phyloP scores from a whole-genome alignment of 129 eudicot genomes.

The Flaveria ramosissima region DNA sequence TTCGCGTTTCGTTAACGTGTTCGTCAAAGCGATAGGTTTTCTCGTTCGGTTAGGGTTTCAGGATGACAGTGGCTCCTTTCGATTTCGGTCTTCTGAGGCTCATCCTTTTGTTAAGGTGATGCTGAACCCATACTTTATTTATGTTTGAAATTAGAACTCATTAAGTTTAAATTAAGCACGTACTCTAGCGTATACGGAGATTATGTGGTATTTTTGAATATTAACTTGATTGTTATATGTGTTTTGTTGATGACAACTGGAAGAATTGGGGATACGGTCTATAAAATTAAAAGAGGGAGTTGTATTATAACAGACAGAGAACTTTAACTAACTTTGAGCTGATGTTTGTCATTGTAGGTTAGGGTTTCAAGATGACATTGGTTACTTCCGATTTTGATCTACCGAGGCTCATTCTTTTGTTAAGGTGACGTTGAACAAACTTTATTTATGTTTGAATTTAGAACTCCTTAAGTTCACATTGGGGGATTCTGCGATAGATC shows the following conservation, averaged over 20 bases:
- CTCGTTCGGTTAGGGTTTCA: conserved; percentile 61
- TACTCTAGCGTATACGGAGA: background rate
- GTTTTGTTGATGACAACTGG: conserved; percentile 2
- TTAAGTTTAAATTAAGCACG: conserved; percentile 2
- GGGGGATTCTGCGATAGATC: conserved; percentile 63
- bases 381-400: no score
- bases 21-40: conserved; percentile 67
- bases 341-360: background rate
- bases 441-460: no score
- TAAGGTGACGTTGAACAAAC: no score
- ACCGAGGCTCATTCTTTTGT: no score
- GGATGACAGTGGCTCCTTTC: conserved; percentile 26
- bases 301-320: no score
- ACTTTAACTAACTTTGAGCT: no score
- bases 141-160: background rate
- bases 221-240: background rate
- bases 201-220: background rate
- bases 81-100: conserved; percentile 42
- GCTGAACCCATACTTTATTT: background rate
- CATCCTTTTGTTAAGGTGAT: conserved; percentile 87
- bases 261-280: background rate
- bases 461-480: background rate
- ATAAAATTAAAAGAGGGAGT: background rate
- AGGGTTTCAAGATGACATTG: no score
- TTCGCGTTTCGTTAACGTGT: conserved; percentile 53